Percentiles rank a stretch among this genome's conserved stretches.
Evolutionary conservation across 805 yeast genomes (phyloP).

Genomic region (Metschnikowia sp.): DNA sequence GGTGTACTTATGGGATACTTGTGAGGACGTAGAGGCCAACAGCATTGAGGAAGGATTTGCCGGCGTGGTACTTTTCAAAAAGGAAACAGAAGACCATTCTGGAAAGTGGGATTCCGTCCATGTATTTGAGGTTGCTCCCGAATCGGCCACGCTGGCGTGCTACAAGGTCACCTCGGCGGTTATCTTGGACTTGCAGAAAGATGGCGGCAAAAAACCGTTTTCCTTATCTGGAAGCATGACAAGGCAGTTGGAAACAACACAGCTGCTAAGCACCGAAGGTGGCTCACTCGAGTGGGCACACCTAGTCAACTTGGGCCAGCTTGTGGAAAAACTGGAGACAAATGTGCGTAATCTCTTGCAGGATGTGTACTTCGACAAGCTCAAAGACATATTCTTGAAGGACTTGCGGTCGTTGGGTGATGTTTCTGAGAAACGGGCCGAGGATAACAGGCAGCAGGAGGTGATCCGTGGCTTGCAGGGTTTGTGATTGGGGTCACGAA

Average conservation of each 20-base stretch:
- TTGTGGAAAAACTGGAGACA: slow-evolving; percentile 85
- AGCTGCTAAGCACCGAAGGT: slow-evolving; percentile 36
- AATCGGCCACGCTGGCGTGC: slow-evolving; percentile 31
- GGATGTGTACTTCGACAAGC: slow-evolving; percentile 93
- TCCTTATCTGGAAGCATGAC: slow-evolving; percentile 80
- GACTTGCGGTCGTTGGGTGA: slow-evolving; percentile 41
- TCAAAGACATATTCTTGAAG: slow-evolving; percentile 71
- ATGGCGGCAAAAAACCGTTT: slow-evolving; percentile 20
- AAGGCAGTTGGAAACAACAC: slow-evolving; percentile 67
- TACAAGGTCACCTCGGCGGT: slow-evolving; percentile 87
- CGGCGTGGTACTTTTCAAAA: slow-evolving; percentile 85
- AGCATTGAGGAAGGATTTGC: slow-evolving; percentile 62
- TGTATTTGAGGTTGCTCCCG: slow-evolving; percentile 70
- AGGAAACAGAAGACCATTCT: slow-evolving; percentile 46
- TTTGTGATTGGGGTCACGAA: slow-evolving; percentile 14
- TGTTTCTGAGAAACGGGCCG: slow-evolving; percentile 27
- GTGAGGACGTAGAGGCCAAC: slow-evolving; percentile 47
- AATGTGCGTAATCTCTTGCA: slow-evolving; percentile 83
- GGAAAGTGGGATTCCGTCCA: slow-evolving; percentile 93
- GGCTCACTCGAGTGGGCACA: slow-evolving; percentile 58
- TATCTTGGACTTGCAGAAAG: slow-evolving; percentile 59
- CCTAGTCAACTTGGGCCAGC: slow-evolving; percentile 76
- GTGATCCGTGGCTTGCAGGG: slow-evolving; percentile 38
- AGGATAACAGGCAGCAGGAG: slow-evolving; percentile 33
- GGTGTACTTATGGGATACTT: slow-evolving; percentile 88